Evolutionary conservation across 768 basidiomycete species (phyloP).

Genomic region (Mycena kentingensis): DNA sequence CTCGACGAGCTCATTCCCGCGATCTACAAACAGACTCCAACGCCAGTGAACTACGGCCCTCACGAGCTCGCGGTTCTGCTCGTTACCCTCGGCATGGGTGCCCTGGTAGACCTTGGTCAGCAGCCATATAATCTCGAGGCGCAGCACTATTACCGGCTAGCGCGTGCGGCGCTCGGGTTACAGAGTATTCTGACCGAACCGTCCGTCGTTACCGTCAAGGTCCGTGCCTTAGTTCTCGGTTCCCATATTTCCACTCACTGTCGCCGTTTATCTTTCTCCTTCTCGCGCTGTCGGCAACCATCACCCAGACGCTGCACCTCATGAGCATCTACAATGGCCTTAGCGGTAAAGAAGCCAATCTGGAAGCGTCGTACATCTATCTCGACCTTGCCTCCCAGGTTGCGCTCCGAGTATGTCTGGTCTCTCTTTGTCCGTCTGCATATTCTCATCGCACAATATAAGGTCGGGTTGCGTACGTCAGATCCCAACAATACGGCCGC

Average conservation of each 20-base stretch:
- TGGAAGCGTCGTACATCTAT: conserved; percentile 48
- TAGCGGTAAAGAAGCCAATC: conserved; percentile 52
- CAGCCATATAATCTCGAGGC: conserved; percentile 53
- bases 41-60: conserved; percentile 41
- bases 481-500: not conserved
- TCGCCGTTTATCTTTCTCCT: not conserved
- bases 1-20: conserved; percentile 47
- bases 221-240: conserved; percentile 9
- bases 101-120: conserved; percentile 47
- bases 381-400: conserved; percentile 51
- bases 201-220: conserved; percentile 51
- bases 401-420: conserved; percentile 43
- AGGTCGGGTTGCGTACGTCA: conserved; percentile 49
- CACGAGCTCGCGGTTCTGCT: conserved; percentile 54
- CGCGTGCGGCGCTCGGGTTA: conserved; percentile 47
- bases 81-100: conserved; percentile 49
- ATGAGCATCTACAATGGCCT: conserved; percentile 58
- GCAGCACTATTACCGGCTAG: conserved; percentile 52
- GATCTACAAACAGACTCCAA: conserved; percentile 40
- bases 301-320: conserved; percentile 44
- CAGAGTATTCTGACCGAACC: conserved; percentile 46
- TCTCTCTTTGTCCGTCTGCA: not conserved
- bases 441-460: not conserved
- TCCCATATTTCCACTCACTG: no score
- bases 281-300: not conserved